Base-by-base conservation (phyloP, 768 basidiomycete species). In the Termitomyces sp. region DNA sequence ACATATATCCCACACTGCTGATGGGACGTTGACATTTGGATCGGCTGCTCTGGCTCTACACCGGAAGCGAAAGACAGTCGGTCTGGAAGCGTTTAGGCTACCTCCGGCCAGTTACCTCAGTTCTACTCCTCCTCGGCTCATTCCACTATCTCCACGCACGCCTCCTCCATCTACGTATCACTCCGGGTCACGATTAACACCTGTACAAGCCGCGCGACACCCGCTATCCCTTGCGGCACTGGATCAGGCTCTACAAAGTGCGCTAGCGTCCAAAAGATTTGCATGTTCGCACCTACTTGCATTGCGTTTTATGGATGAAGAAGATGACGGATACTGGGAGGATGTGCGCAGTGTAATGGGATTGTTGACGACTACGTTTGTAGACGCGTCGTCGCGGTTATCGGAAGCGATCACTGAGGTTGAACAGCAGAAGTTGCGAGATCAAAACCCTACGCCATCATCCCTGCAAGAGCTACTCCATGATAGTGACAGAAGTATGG, bases 301-400 rank as follows among this genome's bases (percentile, higher is more conserved):
- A 4, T 67, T 94, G 46, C 78, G 91, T 2, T 94, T 94, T 64
- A 64, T 59, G 40, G 85, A 86, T 43, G 83, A 82, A 45, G 88
- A 85, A 32, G 88, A 89, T 58, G 85, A 86, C 48, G 74, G 77
- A 5, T 94, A 94, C 60, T 94, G 91, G 91, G 91, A 92, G 60
- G 86, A 92, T 61, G 89, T 89, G 27, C 79, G 86, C 13, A 82
- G 85, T 25, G 82, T 94, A 46, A 85, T 91, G 76, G 76, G 74
- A 12, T 66, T 93, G 12, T 68, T 93, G 56, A 86, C 85, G 7
- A 83, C 76, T 38, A 78, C 88, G 9, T 75, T 93, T 32, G 74
- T 76, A 2, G 89, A 91, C 59, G 80, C 86, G 2, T 77, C 85
- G 2, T 72, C 82, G 7, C 71, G 85, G 25, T 75, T 94, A 5